Percentiles rank a stretch among this genome's conserved stretches.
These are phyloP conservation scores for Tephrocybe sp. DNA, from an alignment of 768 basidiomycete species.

Conservation along the genomic window DNA sequence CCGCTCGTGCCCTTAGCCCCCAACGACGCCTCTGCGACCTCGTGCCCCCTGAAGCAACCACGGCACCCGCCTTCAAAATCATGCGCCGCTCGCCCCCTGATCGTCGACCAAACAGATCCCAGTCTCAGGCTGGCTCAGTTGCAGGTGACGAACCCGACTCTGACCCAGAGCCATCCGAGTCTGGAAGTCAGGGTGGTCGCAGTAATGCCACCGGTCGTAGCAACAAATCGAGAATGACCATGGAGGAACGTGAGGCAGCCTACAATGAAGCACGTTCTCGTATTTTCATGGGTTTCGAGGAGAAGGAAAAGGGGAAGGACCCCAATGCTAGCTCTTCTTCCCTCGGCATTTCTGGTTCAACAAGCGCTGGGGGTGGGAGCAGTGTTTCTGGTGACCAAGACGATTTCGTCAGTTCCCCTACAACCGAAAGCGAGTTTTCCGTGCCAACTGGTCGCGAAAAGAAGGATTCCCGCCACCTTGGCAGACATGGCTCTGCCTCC, in stretches of 20 bases:
- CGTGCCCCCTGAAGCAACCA: constrained; percentile 67
- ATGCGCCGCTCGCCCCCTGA: constrained; percentile 69
- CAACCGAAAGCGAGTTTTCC: constrained; percentile 84
- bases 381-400: constrained; percentile 67
- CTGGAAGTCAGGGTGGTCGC: constrained; percentile 71
- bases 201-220: constrained; percentile 61
- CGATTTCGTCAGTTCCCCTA: constrained; percentile 66
- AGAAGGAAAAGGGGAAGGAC: constrained; percentile 70
- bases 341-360: constrained; percentile 65
- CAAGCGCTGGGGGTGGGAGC: constrained; percentile 43
- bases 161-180: constrained; percentile 76
- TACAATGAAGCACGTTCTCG: constrained; percentile 84
- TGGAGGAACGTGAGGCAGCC: constrained; percentile 86
- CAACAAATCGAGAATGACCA: constrained; percentile 71
- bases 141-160: constrained; percentile 78
- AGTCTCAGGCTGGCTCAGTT: constrained; percentile 72
- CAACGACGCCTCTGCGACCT: constrained; percentile 68
- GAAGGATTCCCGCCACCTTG: constrained; percentile 46
- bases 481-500: constrained; percentile 42
- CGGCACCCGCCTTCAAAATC: constrained; percentile 83
- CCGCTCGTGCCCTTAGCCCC: constrained; percentile 47
- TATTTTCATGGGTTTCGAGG: constrained; percentile 83
- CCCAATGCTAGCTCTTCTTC: constrained; percentile 77
- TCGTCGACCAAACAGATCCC: constrained; percentile 46
- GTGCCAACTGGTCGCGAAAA: constrained; percentile 52